Evolutionary conservation across 768 basidiomycete genomes (phyloP).

Genomic region (Xerocomellus chrysenteron): DNA sequence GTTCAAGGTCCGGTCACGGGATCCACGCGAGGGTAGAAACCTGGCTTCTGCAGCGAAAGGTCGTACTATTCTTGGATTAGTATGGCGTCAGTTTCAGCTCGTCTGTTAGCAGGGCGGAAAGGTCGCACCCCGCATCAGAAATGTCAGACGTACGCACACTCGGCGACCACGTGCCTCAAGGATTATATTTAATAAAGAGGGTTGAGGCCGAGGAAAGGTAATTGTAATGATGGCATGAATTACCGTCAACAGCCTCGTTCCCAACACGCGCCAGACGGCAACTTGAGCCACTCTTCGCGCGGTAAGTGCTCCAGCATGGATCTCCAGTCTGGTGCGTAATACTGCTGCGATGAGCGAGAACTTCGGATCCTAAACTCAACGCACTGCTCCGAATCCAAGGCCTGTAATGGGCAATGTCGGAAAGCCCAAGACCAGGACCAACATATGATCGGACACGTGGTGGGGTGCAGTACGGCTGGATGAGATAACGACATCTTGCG

Average conservation of each 20-base stretch:
- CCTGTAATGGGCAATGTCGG: background rate
- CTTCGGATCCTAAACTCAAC: background rate
- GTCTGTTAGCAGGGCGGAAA: background rate
- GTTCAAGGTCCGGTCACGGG: constrained; percentile 20
- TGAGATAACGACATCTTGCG: constrained; percentile 29
- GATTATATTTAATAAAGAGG: constrained; percentile 16
- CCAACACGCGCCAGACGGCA: constrained; percentile 25
- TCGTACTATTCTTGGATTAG: background rate
- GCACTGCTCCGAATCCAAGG: constrained; percentile 2
- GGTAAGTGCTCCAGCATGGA: constrained; percentile 1
- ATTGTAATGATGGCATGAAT: constrained; percentile 25
- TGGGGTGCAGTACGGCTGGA: constrained; percentile 13
- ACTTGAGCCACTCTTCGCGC: constrained; percentile 15
- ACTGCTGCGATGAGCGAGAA: constrained; percentile 1
- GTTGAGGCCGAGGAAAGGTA: constrained; percentile 24
- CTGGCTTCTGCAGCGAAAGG: constrained; percentile 17
- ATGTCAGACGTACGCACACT: constrained; percentile 9
- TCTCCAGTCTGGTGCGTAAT: background rate
- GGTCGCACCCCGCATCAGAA: constrained; percentile 6
- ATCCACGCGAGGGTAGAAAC: constrained; percentile 3
- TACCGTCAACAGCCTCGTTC: constrained; percentile 29
- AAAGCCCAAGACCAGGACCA: background rate
- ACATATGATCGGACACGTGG: constrained; percentile 16
- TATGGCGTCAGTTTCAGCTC: background rate
- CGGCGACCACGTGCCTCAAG: constrained; percentile 18